Conservation (phyloP, 306 rosid species). For the Datisca glomerata region DNA sequence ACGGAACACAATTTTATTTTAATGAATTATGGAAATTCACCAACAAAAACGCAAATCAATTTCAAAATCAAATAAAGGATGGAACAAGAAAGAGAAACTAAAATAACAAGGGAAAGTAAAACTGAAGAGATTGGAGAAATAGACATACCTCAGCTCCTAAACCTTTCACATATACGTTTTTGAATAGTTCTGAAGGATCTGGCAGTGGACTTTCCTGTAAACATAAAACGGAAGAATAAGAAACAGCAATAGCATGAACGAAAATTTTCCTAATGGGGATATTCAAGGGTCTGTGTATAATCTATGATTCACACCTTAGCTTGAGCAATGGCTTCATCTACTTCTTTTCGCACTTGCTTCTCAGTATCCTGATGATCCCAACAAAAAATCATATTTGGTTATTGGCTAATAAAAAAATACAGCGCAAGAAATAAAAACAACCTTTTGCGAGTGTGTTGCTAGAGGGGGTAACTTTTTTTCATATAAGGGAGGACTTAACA, state of each 20-base stretch:
- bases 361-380: conserved; percentile 53
- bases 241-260: background rate
- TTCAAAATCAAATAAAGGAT: no score
- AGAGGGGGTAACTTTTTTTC: no score
- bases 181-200: conserved; percentile 59
- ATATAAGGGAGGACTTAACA: no score
- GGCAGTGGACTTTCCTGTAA: conserved; percentile 88
- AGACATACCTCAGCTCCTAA: conserved; percentile 58
- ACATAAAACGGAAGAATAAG: conserved; percentile 11
- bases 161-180: conserved; percentile 57
- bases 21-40: no score
- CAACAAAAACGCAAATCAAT: background rate
- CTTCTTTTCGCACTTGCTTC: conserved; percentile 68
- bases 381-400: conserved; percentile 6
- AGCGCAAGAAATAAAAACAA: no score
- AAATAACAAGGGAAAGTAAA: background rate
- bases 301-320: conserved; percentile 88
- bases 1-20: no score
- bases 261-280: background rate
- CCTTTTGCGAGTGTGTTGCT: no score
- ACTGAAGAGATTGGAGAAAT: background rate
- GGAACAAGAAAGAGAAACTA: background rate
- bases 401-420: no score
- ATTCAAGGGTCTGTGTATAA: no score
- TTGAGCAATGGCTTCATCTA: conserved; percentile 85